Conservation (phyloP, 1,284 basidiomycete species). For the Farysia itapuensis region DNA sequence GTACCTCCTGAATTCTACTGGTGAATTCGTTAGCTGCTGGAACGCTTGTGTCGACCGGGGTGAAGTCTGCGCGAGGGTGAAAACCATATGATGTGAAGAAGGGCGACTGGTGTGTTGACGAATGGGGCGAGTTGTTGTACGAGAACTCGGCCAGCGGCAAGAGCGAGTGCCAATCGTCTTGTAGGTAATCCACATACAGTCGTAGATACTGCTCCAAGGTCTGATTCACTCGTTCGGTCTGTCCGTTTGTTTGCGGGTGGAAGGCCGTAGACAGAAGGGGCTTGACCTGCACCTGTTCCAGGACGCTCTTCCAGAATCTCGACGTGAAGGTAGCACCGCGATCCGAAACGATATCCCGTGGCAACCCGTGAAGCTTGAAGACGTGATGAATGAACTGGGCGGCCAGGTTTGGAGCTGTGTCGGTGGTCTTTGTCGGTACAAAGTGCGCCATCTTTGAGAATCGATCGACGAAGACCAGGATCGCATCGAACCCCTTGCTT, state of each 20-base stretch:
- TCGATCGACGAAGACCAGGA: constrained; percentile 58
- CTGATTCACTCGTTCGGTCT: neutral
- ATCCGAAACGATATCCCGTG: constrained; percentile 59
- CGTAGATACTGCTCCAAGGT: neutral
- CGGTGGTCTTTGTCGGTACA: constrained; percentile 65
- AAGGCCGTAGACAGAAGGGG: constrained; percentile 48
- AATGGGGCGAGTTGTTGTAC: neutral
- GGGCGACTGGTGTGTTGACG: neutral
- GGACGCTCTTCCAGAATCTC: constrained; percentile 55
- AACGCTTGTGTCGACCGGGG: too few species aligned
- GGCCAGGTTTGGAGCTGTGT: constrained; percentile 52
- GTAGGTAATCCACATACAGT: neutral
- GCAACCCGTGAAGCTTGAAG: constrained; percentile 59
- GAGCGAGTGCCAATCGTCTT: neutral
- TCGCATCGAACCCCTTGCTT: constrained; percentile 12
- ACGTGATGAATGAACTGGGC: constrained; percentile 46
- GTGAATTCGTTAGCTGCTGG: too few species aligned
- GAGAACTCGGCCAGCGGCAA: neutral
- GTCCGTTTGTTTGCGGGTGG: neutral
- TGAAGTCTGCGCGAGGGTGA: too few species aligned
- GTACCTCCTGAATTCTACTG: too few species aligned
- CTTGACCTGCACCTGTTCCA: constrained; percentile 31
- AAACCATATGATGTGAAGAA: neutral
- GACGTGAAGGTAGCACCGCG: constrained; percentile 60
- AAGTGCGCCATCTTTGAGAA: constrained; percentile 59